phyloP scores from a whole-genome alignment of 768 basidiomycete genomes.

The Collybia sordida region DNA sequence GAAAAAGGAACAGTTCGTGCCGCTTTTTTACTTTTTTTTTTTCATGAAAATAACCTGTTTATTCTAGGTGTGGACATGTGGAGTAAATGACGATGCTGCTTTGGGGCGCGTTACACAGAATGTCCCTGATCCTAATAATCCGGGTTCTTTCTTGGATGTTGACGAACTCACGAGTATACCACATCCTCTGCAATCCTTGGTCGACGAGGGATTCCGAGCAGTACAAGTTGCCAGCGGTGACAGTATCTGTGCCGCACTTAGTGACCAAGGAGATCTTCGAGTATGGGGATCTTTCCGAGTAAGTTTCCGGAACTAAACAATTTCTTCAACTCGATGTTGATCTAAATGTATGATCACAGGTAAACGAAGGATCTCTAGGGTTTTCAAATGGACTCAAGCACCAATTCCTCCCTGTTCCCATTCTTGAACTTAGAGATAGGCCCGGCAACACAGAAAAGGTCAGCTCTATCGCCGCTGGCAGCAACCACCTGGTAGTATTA shows the following conservation, averaged over 20 bases:
- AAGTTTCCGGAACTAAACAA: constrained; percentile 23
- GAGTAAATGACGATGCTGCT: constrained; percentile 87
- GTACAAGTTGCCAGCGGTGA: constrained; percentile 85
- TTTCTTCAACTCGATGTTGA: neutral
- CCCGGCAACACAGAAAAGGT: constrained; percentile 71
- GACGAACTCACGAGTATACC: constrained; percentile 57
- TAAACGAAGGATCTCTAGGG: constrained; percentile 80
- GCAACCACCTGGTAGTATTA: constrained; percentile 87
- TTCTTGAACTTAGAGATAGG: constrained; percentile 59
- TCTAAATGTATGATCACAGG: constrained; percentile 36
- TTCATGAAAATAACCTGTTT: neutral
- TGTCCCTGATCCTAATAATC: constrained; percentile 60
- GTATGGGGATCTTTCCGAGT: constrained; percentile 93
- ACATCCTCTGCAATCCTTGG: constrained; percentile 64
- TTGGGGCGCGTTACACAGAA: constrained; percentile 74
- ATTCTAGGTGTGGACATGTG: constrained; percentile 80
- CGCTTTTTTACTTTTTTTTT: neutral
- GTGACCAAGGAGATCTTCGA: constrained; percentile 73
- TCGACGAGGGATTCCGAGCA: constrained; percentile 81
- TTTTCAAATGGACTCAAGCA: constrained; percentile 68
- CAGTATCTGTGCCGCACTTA: constrained; percentile 84
- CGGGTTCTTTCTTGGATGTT: constrained; percentile 54
- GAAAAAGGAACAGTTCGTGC: constrained; percentile 82
- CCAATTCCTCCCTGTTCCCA: constrained; percentile 65
- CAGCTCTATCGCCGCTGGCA: constrained; percentile 74